Base-by-base conservation (phyloP, 768 basidiomycete species). In the Saitozyma podzolica region DNA sequence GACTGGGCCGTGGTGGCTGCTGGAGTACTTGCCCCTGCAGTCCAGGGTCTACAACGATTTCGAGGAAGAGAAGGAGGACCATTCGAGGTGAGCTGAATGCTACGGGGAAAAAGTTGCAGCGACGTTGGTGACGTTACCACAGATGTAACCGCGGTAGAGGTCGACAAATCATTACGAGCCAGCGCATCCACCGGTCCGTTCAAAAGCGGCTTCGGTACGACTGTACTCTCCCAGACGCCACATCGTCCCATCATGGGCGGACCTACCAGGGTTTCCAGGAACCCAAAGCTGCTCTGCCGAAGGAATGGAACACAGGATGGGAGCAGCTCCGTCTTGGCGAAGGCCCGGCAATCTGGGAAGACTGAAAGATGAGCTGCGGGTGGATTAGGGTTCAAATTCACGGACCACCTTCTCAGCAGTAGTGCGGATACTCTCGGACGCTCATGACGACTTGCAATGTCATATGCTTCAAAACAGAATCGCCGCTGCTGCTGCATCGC, bases 171-270 rank as follows among this genome's bases (percentile, higher is more conserved):
- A 19, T 47, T n/a, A 19, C 16, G 6, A 52, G 54, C 8, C 60
- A 61, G n/a, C 55, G 42, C 49, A 62, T 66, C 47, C 64, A 66
- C 54, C 64, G 64, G 8, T 61, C 64, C 13, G 64, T 66, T 8
- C 64, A 66, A 39, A 53, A 45, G 29, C 54, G 60, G 11, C 56
- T 66, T 3, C 59, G 54, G n/a, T 54, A 58, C 47, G 64, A 66
- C 29, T 17, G 19, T 17, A 19, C 50, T 8, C 37, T 52, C 9
- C 11, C 8, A 16, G 51, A 54, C 45, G 37, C 45, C 7, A 9
- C 8, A 29, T 10, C 47, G 19, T 39, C 11, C 16, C 7, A 48
- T 14, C 19, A 29, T 16, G 53, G 59, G 10, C 50, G 37, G 49
- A 40, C n/a, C 17, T 61, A 61, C 20, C 43, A 56, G 3, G 47